A percentile compares a stretch with the other conserved stretches of the same genome.
Evolutionary conservation across 2,329 filamentous ascomycete species (phyloP).

Genomic region (Coniochaeta sp.): DNA sequence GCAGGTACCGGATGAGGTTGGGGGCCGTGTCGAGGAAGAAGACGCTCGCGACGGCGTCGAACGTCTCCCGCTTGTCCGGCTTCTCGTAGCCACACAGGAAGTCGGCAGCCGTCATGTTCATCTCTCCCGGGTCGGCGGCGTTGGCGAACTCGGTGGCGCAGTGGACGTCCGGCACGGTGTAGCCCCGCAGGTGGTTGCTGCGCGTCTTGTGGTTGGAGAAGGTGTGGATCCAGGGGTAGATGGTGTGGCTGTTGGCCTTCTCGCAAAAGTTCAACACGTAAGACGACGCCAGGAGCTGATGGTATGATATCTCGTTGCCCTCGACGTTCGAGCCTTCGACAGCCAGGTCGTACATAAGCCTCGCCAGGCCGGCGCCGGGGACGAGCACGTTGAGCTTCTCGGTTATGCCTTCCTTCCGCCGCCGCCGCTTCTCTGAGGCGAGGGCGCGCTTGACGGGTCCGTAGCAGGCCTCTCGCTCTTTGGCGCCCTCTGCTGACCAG

Average conservation of each 20-base stretch:
- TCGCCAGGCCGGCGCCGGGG: slow-evolving; percentile 81
- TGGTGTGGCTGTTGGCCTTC: slow-evolving; percentile 54
- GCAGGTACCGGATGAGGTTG: slow-evolving; percentile 83
- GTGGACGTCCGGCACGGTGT: slow-evolving; percentile 75
- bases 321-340: slow-evolving; percentile 66
- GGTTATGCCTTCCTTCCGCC: slow-evolving; percentile 6
- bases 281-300: slow-evolving; percentile 82
- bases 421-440: slow-evolving; percentile 25
- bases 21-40: slow-evolving; percentile 98
- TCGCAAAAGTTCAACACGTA: slow-evolving; percentile 66
- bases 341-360: slow-evolving; percentile 84
- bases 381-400: slow-evolving; percentile 63
- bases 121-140: slow-evolving; percentile 44
- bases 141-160: slow-evolving; percentile 48
- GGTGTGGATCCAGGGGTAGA: slow-evolving; percentile 80
- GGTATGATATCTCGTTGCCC: slow-evolving; percentile 95
- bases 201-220: slow-evolving; percentile 81
- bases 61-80: slow-evolving; percentile 52
- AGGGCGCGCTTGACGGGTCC: slow-evolving; percentile 65
- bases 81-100: slow-evolving; percentile 78
- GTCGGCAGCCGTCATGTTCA: slow-evolving; percentile 92
- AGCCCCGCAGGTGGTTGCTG: slow-evolving; percentile 65
- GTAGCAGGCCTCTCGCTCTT: slow-evolving; percentile 73
- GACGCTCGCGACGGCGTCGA: slow-evolving; percentile 79
- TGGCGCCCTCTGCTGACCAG: slow-evolving; percentile 73